Conservation (phyloP, 805 yeast genomes). For the Candida glaebosa region DNA sequence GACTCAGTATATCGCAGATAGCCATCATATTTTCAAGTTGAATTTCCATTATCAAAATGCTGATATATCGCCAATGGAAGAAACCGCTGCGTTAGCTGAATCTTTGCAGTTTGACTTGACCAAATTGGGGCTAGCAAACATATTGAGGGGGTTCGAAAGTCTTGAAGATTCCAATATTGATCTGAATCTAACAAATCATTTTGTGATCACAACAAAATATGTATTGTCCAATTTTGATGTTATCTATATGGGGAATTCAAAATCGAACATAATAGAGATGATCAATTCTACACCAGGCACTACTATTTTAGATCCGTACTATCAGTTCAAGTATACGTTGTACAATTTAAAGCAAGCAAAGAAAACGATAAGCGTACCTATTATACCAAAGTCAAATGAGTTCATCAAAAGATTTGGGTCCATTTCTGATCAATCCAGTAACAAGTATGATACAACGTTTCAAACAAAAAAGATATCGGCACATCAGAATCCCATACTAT, state of each 20-base stretch:
- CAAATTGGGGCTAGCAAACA: constrained; percentile 29
- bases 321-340: constrained; percentile 40
- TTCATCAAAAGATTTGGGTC: constrained; percentile 34
- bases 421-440: constrained; percentile 20
- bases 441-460: constrained; percentile 21
- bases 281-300: constrained; percentile 2
- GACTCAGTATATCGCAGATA: background rate
- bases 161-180: constrained; percentile 17
- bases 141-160: constrained; percentile 40
- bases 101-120: constrained; percentile 34
- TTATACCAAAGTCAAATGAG: constrained; percentile 27
- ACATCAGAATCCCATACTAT: constrained; percentile 31
- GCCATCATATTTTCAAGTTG: background rate
- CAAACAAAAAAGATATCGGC: constrained; percentile 24
- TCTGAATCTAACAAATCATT: background rate
- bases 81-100: constrained; percentile 41
- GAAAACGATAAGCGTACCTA: background rate
- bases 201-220: background rate
- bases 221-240: background rate
- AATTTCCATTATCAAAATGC: constrained; percentile 34
- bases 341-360: constrained; percentile 6
- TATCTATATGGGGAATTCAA: background rate
- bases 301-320: constrained; percentile 32
- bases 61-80: constrained; percentile 42
- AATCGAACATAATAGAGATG: background rate